A percentile compares a stretch with the other conserved stretches of the same genome.
Evolutionary conservation across 306 rosid species (phyloP).

Genomic region (Quercus berberidifolia): DNA sequence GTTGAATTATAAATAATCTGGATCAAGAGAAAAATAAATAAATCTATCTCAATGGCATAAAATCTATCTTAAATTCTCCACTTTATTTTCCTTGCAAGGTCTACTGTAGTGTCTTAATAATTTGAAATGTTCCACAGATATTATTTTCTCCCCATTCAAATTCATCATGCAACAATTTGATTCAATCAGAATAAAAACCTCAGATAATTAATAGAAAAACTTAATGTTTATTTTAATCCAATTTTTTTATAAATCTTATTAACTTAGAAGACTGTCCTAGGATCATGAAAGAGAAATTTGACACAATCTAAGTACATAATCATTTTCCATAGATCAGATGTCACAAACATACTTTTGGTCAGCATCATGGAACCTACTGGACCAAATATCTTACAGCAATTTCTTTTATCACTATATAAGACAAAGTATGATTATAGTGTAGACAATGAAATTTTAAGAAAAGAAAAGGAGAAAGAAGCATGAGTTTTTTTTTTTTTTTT

Average conservation of each 20-base stretch:
- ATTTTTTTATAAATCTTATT: not conserved
- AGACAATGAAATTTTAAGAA: not conserved
- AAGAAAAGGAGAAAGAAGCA: not conserved
- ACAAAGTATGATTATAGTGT: not conserved
- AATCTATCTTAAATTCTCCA: not conserved
- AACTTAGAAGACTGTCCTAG: not conserved
- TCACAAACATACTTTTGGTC: not conserved
- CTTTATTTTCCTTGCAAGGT: not conserved
- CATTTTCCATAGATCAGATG: not conserved
- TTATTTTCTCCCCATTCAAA: not conserved
- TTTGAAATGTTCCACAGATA: not conserved
- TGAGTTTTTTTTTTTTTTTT: not conserved
- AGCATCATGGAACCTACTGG: not conserved
- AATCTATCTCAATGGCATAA: constrained; percentile 18
- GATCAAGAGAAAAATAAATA: constrained; percentile 17
- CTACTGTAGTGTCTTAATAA: not conserved
- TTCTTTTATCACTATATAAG: not conserved
- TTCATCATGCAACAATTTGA: not conserved
- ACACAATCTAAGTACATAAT: not conserved
- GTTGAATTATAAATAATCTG: constrained; percentile 37
- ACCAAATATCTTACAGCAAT: not conserved
- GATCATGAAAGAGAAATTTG: not conserved
- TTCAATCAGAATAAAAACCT: not conserved
- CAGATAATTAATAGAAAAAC: not conserved
- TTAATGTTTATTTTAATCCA: not conserved